Evolutionary conservation across 345 rosid species (phyloP).

Genomic region (Eucalyptus polyanthemos): DNA sequence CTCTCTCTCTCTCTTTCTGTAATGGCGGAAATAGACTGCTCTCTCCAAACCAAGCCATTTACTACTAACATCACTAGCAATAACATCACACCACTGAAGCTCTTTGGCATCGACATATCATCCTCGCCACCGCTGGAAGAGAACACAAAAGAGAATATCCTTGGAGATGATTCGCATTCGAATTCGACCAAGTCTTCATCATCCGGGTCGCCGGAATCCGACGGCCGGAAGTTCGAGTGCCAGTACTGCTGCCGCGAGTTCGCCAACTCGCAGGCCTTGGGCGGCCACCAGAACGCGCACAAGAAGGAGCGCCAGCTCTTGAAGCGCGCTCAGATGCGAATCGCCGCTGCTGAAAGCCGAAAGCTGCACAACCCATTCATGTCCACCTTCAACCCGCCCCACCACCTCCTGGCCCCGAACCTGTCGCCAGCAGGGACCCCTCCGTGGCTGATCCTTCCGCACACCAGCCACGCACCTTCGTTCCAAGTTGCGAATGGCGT

Average conservation of each 20-base stretch:
- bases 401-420: conserved; percentile 41
- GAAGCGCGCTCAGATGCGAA: conserved; percentile 70
- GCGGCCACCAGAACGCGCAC: conserved; percentile 99
- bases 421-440: conserved; percentile 4
- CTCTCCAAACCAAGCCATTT: conserved; percentile 7
- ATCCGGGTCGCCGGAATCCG: background rate
- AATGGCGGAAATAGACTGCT: conserved; percentile 21
- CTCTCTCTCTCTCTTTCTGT: background rate
- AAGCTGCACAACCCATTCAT: conserved; percentile 26
- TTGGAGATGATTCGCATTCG: background rate
- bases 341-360: conserved; percentile 8
- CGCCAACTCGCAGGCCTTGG: conserved; percentile 90
- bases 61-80: conserved; percentile 52
- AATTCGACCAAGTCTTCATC: background rate
- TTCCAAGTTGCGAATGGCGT: conserved; percentile 1
- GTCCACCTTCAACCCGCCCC: conserved; percentile 38
- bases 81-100: conserved; percentile 27
- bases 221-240: conserved; percentile 66
- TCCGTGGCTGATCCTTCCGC: conserved; percentile 24
- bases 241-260: conserved; percentile 90
- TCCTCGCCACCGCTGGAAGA: background rate
- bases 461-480: background rate
- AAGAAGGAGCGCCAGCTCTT: conserved; percentile 85
- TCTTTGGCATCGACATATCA: background rate
- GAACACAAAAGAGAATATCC: background rate